A percentile compares a stretch with the other conserved stretches of the same genome.
These are phyloP conservation scores for Metschnikowia gelsemii DNA, from an alignment of 805 yeast genomes.

Conservation along the genomic window DNA sequence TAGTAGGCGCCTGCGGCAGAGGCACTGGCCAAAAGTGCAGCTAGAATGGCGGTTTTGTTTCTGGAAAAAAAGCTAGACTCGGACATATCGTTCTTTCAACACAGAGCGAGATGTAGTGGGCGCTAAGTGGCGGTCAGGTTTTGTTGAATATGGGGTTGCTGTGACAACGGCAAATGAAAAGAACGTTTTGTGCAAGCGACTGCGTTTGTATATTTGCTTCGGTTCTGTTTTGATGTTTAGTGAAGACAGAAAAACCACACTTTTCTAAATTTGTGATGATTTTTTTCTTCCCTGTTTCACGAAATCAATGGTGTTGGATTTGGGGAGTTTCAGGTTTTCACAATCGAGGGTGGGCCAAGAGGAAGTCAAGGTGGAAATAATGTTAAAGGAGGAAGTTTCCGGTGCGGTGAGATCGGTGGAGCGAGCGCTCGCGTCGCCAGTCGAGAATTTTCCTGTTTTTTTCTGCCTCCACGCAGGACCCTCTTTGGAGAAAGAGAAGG, in stretches of 20 bases:
- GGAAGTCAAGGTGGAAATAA: neutral
- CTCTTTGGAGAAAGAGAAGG: neutral
- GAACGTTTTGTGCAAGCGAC: too few species aligned
- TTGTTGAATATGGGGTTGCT: neutral
- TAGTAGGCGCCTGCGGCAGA: conserved; percentile 64
- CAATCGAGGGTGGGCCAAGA: neutral
- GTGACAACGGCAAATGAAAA: conserved; percentile 1
- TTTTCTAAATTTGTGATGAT: too few species aligned
- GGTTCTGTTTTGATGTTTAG: too few species aligned
- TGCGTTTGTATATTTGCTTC: too few species aligned
- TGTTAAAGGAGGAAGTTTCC: neutral
- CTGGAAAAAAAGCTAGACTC: conserved; percentile 41
- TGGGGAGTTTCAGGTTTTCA: neutral
- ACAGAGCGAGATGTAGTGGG: too few species aligned
- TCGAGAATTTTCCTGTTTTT: conserved; percentile 4
- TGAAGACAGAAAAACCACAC: too few species aligned
- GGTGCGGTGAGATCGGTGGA: conserved; percentile 6
- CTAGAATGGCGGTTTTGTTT: conserved; percentile 62
- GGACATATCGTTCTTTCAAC: conserved; percentile 14
- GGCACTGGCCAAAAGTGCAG: conserved; percentile 62
- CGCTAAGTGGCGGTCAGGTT: too few species aligned
- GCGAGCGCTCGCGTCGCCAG: too few species aligned
- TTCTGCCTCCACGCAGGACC: conserved; percentile 6
- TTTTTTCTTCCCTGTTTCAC: too few species aligned
- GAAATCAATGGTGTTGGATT: conserved; percentile 2